phyloP scores from a whole-genome alignment of 495 filamentous ascomycete species.

The Penicillium goetzii region DNA sequence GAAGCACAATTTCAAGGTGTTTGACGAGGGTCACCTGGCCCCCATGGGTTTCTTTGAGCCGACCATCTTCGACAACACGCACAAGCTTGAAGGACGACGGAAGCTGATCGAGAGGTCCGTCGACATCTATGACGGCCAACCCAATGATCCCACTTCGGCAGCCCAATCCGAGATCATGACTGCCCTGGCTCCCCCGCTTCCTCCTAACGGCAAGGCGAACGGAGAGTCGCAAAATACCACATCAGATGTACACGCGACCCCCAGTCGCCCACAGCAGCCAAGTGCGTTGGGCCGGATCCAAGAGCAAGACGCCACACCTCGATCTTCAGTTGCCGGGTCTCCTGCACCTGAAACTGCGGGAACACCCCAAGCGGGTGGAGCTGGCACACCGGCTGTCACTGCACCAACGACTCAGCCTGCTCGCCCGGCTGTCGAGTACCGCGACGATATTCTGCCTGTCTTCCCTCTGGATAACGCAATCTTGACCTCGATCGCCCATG shows the following conservation, averaged over 20 bases:
- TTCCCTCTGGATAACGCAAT: constrained; percentile 88
- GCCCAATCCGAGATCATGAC: constrained; percentile 81
- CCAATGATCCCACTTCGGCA: constrained; percentile 84
- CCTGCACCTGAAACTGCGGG: constrained; percentile 75
- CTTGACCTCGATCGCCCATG: constrained; percentile 82
- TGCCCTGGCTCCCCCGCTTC: constrained; percentile 62
- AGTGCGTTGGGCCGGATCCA: constrained; percentile 54
- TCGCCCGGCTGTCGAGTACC: constrained; percentile 60
- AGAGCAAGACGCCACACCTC: constrained; percentile 69
- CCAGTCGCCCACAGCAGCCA: constrained; percentile 41
- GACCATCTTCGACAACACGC: constrained; percentile 75
- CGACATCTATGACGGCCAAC: constrained; percentile 88
- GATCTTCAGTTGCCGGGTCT: constrained; percentile 82
- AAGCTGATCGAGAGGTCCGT: constrained; percentile 81
- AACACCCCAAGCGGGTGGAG: constrained; percentile 65
- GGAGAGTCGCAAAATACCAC: constrained; percentile 33
- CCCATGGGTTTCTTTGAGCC: constrained; percentile 91
- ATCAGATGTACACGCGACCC: constrained; percentile 46
- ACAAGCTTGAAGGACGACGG: constrained; percentile 77
- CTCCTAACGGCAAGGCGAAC: constrained; percentile 44
- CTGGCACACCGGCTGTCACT: constrained; percentile 36
- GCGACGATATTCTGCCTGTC: constrained; percentile 79
- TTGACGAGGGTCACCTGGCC: constrained; percentile 89
- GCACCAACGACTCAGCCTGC: constrained; percentile 32
- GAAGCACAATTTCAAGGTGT: constrained; percentile 92